A percentile compares a stretch with the other conserved stretches of the same genome.
phyloP scores from a whole-genome alignment of 2,329 filamentous ascomycete genomes.

The Drechmeria coniospora region DNA sequence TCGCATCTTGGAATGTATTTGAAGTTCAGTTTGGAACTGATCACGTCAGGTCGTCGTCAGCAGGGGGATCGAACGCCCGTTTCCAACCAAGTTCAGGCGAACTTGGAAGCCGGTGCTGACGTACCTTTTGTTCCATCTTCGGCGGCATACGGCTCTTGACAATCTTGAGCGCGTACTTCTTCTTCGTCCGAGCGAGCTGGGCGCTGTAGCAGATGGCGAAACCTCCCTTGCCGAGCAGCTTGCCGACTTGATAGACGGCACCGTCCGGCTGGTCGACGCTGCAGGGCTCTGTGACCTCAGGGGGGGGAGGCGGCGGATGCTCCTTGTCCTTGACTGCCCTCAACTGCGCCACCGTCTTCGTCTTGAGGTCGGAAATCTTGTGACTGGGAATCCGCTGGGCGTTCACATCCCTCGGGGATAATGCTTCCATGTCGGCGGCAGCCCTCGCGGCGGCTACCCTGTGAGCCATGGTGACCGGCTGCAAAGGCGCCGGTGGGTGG shows the following conservation, averaged over 20 bases:
- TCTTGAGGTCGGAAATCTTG: slow-evolving; percentile 33
- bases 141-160: slow-evolving; percentile 69
- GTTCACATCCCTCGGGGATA: slow-evolving; percentile 51
- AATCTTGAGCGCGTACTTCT: slow-evolving; percentile 64
- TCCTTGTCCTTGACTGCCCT: slow-evolving; percentile 49
- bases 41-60: no score
- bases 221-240: slow-evolving; percentile 63
- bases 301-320: slow-evolving; percentile 48
- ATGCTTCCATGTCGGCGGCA: slow-evolving; percentile 42
- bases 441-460: slow-evolving; percentile 30
- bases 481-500: not conserved
- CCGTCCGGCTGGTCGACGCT: slow-evolving; percentile 55
- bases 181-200: slow-evolving; percentile 48
- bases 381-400: slow-evolving; percentile 37
- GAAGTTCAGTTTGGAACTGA: slow-evolving; percentile 67
- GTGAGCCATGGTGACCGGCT: slow-evolving; percentile 25
- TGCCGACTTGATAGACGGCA: slow-evolving; percentile 58
- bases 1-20: slow-evolving; percentile 96
- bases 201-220: slow-evolving; percentile 72
- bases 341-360: slow-evolving; percentile 34
- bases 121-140: slow-evolving; percentile 73
- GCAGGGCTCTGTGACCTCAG: slow-evolving; percentile 43
- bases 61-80: slow-evolving; percentile 82
- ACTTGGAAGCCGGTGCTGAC: slow-evolving; percentile 3
- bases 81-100: slow-evolving; percentile 36